Evolutionary conservation across 2,329 filamentous ascomycete species (phyloP), one percentile per base, ranked within the genome.

Genomic region (Aspergillus flavus): DNA sequence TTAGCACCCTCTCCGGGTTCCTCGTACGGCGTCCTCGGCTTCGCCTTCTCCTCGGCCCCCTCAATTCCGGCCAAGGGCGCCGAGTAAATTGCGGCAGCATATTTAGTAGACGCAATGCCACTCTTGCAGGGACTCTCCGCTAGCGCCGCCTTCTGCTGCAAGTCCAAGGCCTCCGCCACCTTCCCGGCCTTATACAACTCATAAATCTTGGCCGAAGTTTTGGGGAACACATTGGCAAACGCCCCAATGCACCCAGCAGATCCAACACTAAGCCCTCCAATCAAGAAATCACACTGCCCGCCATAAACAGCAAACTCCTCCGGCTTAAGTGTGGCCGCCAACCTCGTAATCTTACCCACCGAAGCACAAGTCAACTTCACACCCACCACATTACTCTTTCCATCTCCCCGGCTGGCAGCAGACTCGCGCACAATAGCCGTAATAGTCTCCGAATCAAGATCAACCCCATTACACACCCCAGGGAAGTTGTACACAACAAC

Each of bases 401-500:
- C 72, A 14, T 59, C 91, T 2, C 55, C 32, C 6, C 63, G 57
- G 0, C 62, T 55, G 0, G 69, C 65, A 1, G 71, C 70, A 34
- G 83, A 79, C 64, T 82, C 75, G 34, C 74, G 75, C 1, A 85
- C 86, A 28, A 90, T 80, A 28, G 75, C 75, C 1, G 83, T 79
- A 54, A 91, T 87, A 0, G 83, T 83, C 57, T 86, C 87, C 2
- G 87, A 89, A 74, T 90, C 88, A 28, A 91, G 79, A 72, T 91
- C 89, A 3, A 91, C 80, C 28, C 89, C 89, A 66, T 89, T 89
- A 71, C 86, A 89, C 23, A 91, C 88, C 14, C 81, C 86, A 0
- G 89, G 89, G 76, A 91, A 91, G 75, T 91, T 90, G 76, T 90
- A 90, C 16, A 91, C 76, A 46, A 91, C 82, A 36, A 90, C 79